Conservation (phyloP, 331 rosid genomes). For the Acacia pycnantha region DNA sequence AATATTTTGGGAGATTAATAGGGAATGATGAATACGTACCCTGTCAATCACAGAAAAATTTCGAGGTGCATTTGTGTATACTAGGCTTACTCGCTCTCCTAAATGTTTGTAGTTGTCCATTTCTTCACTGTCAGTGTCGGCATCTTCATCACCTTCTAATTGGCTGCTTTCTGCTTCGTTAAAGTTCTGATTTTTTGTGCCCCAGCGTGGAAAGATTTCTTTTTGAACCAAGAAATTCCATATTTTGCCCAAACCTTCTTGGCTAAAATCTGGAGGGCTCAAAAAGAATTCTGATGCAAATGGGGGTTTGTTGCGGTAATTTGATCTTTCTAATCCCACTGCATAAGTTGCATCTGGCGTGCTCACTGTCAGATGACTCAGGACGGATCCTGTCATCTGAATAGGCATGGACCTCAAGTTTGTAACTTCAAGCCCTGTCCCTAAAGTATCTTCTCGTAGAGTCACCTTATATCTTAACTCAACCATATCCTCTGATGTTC, state of each 20-base stretch:
- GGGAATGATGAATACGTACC: slow-evolving; percentile 40
- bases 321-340: slow-evolving; percentile 73
- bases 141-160: slow-evolving; percentile 36
- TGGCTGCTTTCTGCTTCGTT: slow-evolving; percentile 34
- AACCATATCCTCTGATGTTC: slow-evolving; percentile 40
- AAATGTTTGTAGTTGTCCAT: slow-evolving; percentile 62
- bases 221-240: slow-evolving; percentile 37
- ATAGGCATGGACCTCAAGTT: slow-evolving; percentile 54
- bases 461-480: slow-evolving; percentile 68
- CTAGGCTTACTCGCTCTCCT: slow-evolving; percentile 47
- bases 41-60: slow-evolving; percentile 74
- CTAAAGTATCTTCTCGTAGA: slow-evolving; percentile 52
- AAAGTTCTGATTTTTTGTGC: slow-evolving; percentile 26
- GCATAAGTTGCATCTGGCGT: slow-evolving; percentile 90
- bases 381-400: slow-evolving; percentile 56
- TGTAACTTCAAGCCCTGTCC: slow-evolving; percentile 54
- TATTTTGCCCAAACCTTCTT: slow-evolving; percentile 35
- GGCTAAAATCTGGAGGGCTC: slow-evolving; percentile 50
- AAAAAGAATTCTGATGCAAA: slow-evolving; percentile 48
- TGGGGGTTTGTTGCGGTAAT: slow-evolving; percentile 50
- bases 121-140: slow-evolving; percentile 67
- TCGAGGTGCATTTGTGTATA: slow-evolving; percentile 77
- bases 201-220: slow-evolving; percentile 39
- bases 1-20: slow-evolving; percentile 1
- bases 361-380: slow-evolving; percentile 84